Evolutionary conservation across 2,329 filamentous ascomycete genomes (phyloP).

Genomic region (Hypoxylon sp.): DNA sequence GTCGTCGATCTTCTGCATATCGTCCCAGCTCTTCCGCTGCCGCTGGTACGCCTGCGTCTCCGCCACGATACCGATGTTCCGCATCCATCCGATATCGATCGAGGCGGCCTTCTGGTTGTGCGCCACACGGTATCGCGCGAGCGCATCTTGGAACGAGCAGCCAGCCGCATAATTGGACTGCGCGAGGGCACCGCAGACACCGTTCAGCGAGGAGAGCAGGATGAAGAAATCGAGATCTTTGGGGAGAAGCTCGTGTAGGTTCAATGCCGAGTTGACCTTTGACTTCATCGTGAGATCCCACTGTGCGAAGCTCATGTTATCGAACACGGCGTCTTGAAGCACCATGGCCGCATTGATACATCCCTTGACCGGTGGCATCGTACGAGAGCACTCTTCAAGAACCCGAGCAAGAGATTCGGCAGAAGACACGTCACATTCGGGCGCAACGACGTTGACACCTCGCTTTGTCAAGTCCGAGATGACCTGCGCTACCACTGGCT

Average conservation of each 20-base stretch:
- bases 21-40: conserved; percentile 20
- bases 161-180: conserved; percentile 42
- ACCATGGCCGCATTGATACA: conserved; percentile 56
- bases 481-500: conserved; percentile 27
- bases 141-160: conserved; percentile 40
- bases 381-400: conserved; percentile 25
- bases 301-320: conserved; percentile 41
- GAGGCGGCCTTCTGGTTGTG: conserved; percentile 36
- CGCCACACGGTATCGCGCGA: conserved; percentile 35
- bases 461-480: conserved; percentile 25
- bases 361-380: conserved; percentile 49
- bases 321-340: conserved; percentile 42
- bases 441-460: conserved; percentile 30
- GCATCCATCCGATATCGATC: conserved; percentile 42
- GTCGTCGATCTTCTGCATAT: conserved; percentile 37
- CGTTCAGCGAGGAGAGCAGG: conserved; percentile 41
- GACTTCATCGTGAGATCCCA: conserved; percentile 40
- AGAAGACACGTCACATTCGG: conserved; percentile 39
- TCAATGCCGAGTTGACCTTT: conserved; percentile 35
- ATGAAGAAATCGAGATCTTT: conserved; percentile 41
- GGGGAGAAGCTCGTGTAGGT: conserved; percentile 37
- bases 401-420: conserved; percentile 13
- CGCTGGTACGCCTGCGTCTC: conserved; percentile 34
- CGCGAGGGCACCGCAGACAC: conserved; percentile 35
- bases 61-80: conserved; percentile 39